Conservation (phyloP, 73 alveolate genomes). For the Diophrys appendiculata region DNA sequence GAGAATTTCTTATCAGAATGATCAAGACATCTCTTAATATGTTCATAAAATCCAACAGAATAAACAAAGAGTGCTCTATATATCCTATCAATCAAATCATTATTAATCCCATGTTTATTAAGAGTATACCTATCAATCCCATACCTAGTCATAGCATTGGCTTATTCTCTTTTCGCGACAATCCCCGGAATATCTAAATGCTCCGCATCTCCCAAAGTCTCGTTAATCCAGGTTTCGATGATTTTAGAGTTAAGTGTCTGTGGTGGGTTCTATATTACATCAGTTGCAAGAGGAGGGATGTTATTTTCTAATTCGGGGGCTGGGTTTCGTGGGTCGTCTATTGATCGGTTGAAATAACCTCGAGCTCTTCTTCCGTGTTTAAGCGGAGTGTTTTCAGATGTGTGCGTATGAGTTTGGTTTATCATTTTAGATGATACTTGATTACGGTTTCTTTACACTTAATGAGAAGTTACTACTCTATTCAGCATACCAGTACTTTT, state of each 20-base stretch:
- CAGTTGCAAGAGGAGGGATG: too few species aligned
- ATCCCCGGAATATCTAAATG: constrained; percentile 68
- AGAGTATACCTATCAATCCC: constrained; percentile 43
- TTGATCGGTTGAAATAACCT: too few species aligned
- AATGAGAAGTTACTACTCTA: too few species aligned
- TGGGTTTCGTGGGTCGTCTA: too few species aligned
- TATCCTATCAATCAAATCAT: constrained; percentile 61
- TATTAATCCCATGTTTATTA: constrained; percentile 48
- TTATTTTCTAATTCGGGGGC: too few species aligned
- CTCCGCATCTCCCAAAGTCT: constrained; percentile 70
- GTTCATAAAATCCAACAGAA: constrained; percentile 72
- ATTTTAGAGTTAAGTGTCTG: constrained; percentile 50
- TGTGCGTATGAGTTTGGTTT: too few species aligned
- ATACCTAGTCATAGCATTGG: constrained; percentile 50
- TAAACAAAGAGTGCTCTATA: constrained; percentile 70
- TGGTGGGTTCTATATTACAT: too few species aligned
- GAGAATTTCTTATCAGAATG: constrained; percentile 50
- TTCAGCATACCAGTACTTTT: too few species aligned
- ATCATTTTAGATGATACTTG: too few species aligned
- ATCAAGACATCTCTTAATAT: constrained; percentile 44
- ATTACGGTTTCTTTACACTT: too few species aligned
- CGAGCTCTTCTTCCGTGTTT: too few species aligned
- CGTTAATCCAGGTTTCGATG: constrained; percentile 68
- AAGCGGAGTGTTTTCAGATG: too few species aligned
- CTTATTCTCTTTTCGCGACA: constrained; percentile 27